phyloP scores from a whole-genome alignment of 140 eudicot genomes.

The Stevia rebaudiana region DNA sequence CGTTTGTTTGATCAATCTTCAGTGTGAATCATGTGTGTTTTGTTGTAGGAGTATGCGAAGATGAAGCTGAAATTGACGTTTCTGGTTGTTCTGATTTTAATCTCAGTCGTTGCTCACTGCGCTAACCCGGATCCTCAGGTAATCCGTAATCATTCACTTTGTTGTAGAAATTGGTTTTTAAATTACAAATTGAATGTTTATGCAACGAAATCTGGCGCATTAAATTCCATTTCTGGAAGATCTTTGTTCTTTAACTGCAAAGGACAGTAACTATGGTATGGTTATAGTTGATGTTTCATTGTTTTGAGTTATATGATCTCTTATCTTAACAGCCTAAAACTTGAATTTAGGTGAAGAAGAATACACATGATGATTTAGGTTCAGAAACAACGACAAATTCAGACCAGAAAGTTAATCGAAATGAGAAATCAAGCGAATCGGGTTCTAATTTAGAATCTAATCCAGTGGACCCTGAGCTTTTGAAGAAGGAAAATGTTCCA shows the following conservation, averaged over 20 bases:
- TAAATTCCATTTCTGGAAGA: not conserved
- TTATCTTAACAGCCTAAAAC: not conserved
- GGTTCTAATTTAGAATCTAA: conserved; percentile 24
- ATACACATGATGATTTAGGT: conserved; percentile 14
- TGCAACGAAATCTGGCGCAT: not conserved
- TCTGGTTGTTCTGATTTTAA: conserved; percentile 25
- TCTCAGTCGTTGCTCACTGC: conserved; percentile 13
- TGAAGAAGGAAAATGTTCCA: conserved; percentile 27
- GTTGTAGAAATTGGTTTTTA: not conserved
- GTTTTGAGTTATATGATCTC: not conserved
- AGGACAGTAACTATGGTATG: not conserved
- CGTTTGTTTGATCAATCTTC: not conserved
- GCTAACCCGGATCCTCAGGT: conserved; percentile 36
- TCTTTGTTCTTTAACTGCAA: not conserved
- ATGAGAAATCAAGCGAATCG: conserved; percentile 19
- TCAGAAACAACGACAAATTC: conserved; percentile 1
- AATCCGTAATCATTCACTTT: not conserved
- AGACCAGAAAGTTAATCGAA: conserved; percentile 7
- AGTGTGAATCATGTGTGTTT: conserved; percentile 15
- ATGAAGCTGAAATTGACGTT: conserved; percentile 25
- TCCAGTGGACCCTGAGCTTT: conserved; percentile 23
- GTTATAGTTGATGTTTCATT: not conserved
- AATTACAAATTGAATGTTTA: conserved; percentile 1
- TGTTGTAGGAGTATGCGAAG: conserved; percentile 22
- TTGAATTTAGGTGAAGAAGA: conserved; percentile 30